Percentiles rank a stretch among this genome's conserved stretches.
These are phyloP conservation scores for Wickerhamomyces silvicola DNA, from an alignment of 805 yeast genomes.

Conservation along the genomic window DNA sequence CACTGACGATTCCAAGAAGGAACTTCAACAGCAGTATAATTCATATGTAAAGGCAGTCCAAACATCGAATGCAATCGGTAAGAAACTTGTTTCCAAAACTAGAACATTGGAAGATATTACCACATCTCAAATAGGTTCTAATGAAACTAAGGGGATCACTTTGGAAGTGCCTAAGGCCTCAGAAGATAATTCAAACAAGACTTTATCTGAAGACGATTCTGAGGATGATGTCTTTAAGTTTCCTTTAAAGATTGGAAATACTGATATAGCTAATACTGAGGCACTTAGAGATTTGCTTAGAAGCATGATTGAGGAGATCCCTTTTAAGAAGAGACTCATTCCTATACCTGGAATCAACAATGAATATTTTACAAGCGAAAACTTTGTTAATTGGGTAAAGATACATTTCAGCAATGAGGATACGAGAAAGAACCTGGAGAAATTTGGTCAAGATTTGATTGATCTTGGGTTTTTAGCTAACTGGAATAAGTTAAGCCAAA, in stretches of 20 bases:
- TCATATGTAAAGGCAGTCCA: conserved; percentile 9
- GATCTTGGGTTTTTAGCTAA: conserved; percentile 19
- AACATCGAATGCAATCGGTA: conserved; percentile 5
- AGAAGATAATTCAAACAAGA: not conserved
- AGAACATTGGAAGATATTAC: conserved; percentile 11
- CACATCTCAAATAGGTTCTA: not conserved
- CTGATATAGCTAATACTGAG: conserved; percentile 9
- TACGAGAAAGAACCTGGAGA: conserved; percentile 24
- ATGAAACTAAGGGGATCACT: not conserved
- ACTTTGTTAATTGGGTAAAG: conserved; percentile 20
- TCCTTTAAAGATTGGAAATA: conserved; percentile 18
- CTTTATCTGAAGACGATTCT: conserved; percentile 5
- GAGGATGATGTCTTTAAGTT: conserved; percentile 19
- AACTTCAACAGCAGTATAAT: conserved; percentile 6
- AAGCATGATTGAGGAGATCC: conserved; percentile 11
- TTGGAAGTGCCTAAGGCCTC: not conserved
- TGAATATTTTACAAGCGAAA: conserved; percentile 24
- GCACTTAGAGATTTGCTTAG: conserved; percentile 9
- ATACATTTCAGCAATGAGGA: conserved; percentile 18
- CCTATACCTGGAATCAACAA: conserved; percentile 25
- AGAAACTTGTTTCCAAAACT: conserved; percentile 9
- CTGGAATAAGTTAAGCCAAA: conserved; percentile 19
- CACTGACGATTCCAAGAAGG: conserved; percentile 5
- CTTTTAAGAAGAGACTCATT: conserved; percentile 20
- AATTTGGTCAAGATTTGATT: conserved; percentile 26